phyloP scores from a whole-genome alignment of 768 basidiomycete genomes.

The Mycena maculata region DNA sequence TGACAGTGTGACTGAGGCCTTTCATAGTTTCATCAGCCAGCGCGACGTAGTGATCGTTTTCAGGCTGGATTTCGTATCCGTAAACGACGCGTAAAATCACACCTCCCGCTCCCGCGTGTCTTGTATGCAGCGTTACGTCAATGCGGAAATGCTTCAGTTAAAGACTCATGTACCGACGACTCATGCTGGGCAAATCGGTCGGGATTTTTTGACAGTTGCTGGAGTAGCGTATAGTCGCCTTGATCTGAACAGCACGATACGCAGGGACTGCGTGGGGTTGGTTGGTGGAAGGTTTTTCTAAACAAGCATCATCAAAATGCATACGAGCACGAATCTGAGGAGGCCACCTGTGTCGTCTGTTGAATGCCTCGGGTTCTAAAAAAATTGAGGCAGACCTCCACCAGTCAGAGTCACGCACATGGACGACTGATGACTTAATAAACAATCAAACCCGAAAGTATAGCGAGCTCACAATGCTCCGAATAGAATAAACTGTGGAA shows the following conservation, averaged over 20 bases:
- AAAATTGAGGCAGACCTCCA: constrained; percentile 38
- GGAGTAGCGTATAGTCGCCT: constrained; percentile 40
- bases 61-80: constrained; percentile 50
- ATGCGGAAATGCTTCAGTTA: neutral
- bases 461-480: constrained; percentile 41
- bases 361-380: neutral
- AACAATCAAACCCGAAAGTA: neutral
- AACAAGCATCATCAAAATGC: neutral
- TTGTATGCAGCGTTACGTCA: constrained; percentile 23
- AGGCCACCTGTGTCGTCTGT: neutral
- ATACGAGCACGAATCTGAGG: neutral
- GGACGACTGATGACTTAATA: constrained; percentile 30
- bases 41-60: constrained; percentile 50
- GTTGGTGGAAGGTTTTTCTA: constrained; percentile 49
- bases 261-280: constrained; percentile 44
- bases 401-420: constrained; percentile 44
- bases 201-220: constrained; percentile 42
- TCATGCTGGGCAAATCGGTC: constrained; percentile 43
- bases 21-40: constrained; percentile 40
- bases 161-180: constrained; percentile 38
- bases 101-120: constrained; percentile 46
- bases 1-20: constrained; percentile 43
- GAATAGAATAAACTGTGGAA: constrained; percentile 58
- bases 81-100: constrained; percentile 54
- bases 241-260: constrained; percentile 41